A percentile compares a stretch with the other conserved stretches of the same genome.
phyloP scores from a whole-genome alignment of 345 rosid species.

The Atalantia buxifolia region DNA sequence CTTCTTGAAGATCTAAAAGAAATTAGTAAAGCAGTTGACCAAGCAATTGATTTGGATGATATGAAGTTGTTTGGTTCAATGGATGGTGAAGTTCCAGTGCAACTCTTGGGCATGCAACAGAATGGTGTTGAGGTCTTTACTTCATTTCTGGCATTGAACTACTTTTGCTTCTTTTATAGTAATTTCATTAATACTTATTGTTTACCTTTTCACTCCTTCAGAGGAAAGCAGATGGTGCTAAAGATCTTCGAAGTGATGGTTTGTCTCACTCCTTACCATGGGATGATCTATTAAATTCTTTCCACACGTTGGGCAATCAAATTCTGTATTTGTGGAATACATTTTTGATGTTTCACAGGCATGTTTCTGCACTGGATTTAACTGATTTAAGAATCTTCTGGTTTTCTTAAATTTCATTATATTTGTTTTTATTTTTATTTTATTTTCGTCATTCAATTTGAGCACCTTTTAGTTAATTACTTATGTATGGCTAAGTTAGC shows the following conservation, averaged over 20 bases:
- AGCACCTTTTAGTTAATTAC: neutral
- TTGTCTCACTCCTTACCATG: conserved; percentile 37
- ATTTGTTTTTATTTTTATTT: neutral
- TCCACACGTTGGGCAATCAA: conserved; percentile 55
- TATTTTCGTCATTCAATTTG: neutral
- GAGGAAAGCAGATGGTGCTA: conserved; percentile 44
- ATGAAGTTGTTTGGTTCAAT: conserved; percentile 27
- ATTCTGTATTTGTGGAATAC: conserved; percentile 66
- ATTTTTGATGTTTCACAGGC: conserved; percentile 90
- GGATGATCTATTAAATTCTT: conserved; percentile 52
- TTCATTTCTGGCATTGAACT: conserved; percentile 30
- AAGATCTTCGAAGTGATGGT: conserved; percentile 38
- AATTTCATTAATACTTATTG: conserved; percentile 1
- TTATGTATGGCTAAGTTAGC: neutral
- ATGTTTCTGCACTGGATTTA: conserved; percentile 5
- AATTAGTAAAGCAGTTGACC: conserved; percentile 59
- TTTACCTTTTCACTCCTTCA: conserved; percentile 20
- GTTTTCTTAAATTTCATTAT: neutral
- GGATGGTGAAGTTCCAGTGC: conserved; percentile 42
- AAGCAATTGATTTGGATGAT: conserved; percentile 52
- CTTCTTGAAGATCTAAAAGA: conserved; percentile 62
- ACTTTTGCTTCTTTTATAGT: neutral
- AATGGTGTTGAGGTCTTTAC: conserved; percentile 78
- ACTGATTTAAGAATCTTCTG: neutral
- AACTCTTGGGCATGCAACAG: conserved; percentile 44